These are phyloP conservation scores for Andrographis paniculata DNA, from an alignment of 305 asterid species.

Conservation along the genomic window DNA sequence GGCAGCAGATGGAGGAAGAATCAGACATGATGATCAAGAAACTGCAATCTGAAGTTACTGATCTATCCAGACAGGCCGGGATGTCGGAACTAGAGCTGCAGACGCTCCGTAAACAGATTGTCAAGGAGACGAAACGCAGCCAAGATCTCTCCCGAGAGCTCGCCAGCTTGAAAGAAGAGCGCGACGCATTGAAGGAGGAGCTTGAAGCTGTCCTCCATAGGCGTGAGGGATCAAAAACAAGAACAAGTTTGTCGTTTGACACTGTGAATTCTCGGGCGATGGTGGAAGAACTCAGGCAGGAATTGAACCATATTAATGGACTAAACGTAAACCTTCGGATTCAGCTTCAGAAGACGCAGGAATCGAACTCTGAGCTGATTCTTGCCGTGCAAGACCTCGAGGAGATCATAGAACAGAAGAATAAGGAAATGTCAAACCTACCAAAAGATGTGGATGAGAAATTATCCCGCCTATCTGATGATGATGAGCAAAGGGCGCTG, in stretches of 20 bases:
- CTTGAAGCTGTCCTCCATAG: conserved; percentile 34
- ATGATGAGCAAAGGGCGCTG: conserved; percentile 74
- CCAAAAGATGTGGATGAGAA: too few relatives aligned
- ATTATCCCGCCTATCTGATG: conserved; percentile 48
- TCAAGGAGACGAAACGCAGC: conserved; percentile 78
- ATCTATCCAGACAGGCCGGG: conserved; percentile 69
- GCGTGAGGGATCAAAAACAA: conserved; percentile 28
- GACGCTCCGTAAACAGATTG: conserved; percentile 94
- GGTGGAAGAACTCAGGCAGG: conserved; percentile 78
- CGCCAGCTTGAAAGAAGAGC: conserved; percentile 63
- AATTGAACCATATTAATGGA: conserved; percentile 66
- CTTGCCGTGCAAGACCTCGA: conserved; percentile 91
- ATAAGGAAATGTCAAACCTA: conserved; percentile 31
- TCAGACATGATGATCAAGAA: conserved; percentile 47
- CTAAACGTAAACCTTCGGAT: conserved; percentile 61
- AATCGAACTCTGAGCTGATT: conserved; percentile 76
- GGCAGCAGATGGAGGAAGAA: conserved; percentile 37
- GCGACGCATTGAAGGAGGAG: conserved; percentile 61
- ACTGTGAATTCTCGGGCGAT: conserved; percentile 49
- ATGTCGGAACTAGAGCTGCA: conserved; percentile 89
- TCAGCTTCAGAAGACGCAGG: conserved; percentile 88
- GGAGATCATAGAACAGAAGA: conserved; percentile 75
- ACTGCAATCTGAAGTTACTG: conserved; percentile 59
- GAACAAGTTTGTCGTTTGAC: conserved; percentile 31
- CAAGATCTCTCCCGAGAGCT: conserved; percentile 66